Base-by-base conservation (phyloP, 164 flowering plant genomes). In the Macadamia tetraphylla region DNA sequence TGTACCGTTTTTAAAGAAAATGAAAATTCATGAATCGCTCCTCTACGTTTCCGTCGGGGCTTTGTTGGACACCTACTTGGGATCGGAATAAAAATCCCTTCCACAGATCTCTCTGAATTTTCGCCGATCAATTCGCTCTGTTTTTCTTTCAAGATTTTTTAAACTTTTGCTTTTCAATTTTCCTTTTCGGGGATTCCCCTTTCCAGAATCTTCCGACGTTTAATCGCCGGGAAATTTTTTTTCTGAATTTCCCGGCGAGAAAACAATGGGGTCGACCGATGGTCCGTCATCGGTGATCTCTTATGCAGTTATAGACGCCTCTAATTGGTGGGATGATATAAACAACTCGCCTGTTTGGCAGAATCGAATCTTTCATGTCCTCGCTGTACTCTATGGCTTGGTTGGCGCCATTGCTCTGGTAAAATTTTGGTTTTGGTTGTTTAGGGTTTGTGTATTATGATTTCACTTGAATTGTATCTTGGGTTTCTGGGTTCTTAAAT, bases 391-490 rank as follows among this genome's bases (percentile, higher is more conserved):
- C 52, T 93, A 85, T 60, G 98, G 86, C 11, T 31, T 86, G 68
- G 97, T 91, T 60, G 85, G 92, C 46, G 82, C 63, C 56, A 77
- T 91, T 6, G 97, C 97, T 59, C 77, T 90, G 71, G 96, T 88
- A 74, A 23, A 29, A n/a, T 9, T 46, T 9, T 9, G 9, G 51
- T 46, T 46, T 46, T 9, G 7, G 13, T 46, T 46, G 12, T 46
- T 3, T 46, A 46, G 12, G 51, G 7, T 3, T 46, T 46, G 51
- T 46, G 51, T 46, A 46, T 46, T 9, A 46, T 8, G 51, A 11
- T 46, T 3, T 3, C 7, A 1, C 1, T 46, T 46, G 51, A 46
- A 46, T 8, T 9, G 3, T 46, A 11, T 4, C 51, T 46, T 46
- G 51, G 51, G 1, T 46, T 3, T 46, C 12, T 46, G 51, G 51